A percentile compares a stretch with the other conserved stretches of the same genome.
phyloP scores from a whole-genome alignment of 2,329 filamentous ascomycete species.

The Hymenotorrendiella dingleyae region DNA sequence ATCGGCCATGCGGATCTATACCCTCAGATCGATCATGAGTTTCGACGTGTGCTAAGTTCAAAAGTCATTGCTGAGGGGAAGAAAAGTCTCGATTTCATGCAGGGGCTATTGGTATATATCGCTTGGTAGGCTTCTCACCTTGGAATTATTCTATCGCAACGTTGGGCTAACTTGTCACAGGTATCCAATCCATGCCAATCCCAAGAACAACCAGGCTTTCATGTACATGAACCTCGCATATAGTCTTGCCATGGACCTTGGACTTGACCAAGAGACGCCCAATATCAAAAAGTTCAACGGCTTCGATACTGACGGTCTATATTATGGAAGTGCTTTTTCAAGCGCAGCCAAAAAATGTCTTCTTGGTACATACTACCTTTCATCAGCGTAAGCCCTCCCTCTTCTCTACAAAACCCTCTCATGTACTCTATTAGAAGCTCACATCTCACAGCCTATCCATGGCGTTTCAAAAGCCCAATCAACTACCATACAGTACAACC shows the following conservation, averaged over 20 bases:
- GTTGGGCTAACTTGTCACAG: no score
- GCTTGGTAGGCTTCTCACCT: constrained; percentile 42
- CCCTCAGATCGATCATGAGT: constrained; percentile 27
- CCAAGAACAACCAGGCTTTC: constrained; percentile 26
- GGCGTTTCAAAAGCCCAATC: constrained; percentile 24
- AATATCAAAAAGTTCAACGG: constrained; percentile 17
- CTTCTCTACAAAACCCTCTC: no score
- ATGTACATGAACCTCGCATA: constrained; percentile 30
- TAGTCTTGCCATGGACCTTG: constrained; percentile 30
- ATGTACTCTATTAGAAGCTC: not conserved
- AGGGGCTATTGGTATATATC: constrained; percentile 54
- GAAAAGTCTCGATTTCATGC: constrained; percentile 50
- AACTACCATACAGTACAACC: constrained; percentile 20
- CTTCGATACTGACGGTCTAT: constrained; percentile 17
- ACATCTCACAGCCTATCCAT: constrained; percentile 13
- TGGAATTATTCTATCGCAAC: no score
- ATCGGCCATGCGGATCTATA: constrained; percentile 19
- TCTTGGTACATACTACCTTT: constrained; percentile 29
- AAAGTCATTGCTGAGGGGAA: constrained; percentile 47
- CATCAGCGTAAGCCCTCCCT: constrained; percentile 21
- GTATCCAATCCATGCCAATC: constrained; percentile 28
- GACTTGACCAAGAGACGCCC: constrained; percentile 23
- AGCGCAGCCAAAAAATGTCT: constrained; percentile 24
- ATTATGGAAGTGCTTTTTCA: constrained; percentile 17
- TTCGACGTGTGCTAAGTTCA: constrained; percentile 23